These are phyloP conservation scores for Withania somnifera DNA, from an alignment of 305 asterid species.

Conservation along the genomic window DNA sequence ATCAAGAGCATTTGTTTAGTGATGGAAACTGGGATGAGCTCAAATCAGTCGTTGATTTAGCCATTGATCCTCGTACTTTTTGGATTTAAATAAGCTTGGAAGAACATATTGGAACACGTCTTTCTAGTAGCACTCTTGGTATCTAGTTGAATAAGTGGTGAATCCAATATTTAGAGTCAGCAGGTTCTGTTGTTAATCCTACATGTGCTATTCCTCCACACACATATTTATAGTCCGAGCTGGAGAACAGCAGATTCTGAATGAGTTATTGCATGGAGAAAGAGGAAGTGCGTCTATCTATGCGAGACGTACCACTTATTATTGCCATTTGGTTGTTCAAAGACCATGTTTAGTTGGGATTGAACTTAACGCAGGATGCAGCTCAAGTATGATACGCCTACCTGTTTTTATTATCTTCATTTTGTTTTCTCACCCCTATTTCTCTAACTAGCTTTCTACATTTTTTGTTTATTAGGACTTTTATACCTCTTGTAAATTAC, in stretches of 20 bases:
- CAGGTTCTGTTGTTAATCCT: not conserved
- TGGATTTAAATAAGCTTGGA: not conserved
- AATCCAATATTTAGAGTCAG: not conserved
- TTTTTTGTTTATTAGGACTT: not conserved
- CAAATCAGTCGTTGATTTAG: constrained; percentile 12
- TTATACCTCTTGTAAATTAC: not conserved
- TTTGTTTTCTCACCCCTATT: not conserved
- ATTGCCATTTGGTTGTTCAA: not conserved
- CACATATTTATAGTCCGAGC: not conserved
- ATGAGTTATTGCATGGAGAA: not conserved
- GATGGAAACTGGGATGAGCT: constrained; percentile 17
- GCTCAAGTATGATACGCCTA: not conserved
- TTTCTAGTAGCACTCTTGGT: not conserved
- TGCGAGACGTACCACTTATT: not conserved
- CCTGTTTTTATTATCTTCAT: not conserved
- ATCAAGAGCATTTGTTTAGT: not conserved
- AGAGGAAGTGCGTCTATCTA: not conserved
- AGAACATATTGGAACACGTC: not conserved
- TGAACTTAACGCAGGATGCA: not conserved
- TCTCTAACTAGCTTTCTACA: not conserved
- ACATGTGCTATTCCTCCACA: not conserved
- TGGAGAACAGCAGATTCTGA: not conserved
- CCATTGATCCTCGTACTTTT: not conserved
- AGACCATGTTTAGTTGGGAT: not conserved
- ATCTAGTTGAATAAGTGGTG: not conserved